Conservation (phyloP, 192 early-diverging fungal genomes). For the Spinellus fusiger region DNA sequence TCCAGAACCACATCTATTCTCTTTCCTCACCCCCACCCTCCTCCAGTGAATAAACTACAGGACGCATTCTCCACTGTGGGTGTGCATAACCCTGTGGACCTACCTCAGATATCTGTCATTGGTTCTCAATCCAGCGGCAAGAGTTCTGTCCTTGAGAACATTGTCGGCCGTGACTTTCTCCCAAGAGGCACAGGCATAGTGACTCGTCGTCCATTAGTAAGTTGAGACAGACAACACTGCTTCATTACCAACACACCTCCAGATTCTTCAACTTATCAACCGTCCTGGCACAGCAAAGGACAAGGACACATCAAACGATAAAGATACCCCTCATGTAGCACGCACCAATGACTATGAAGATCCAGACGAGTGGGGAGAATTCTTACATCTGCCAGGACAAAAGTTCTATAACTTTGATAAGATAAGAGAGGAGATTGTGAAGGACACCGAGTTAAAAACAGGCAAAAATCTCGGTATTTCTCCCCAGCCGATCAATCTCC, state of each 20-base stretch:
- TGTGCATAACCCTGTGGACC: slow-evolving; percentile 83
- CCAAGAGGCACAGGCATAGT: slow-evolving; percentile 97
- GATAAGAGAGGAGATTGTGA: slow-evolving; percentile 93
- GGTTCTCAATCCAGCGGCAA: slow-evolving; percentile 89
- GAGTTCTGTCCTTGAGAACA: slow-evolving; percentile 97
- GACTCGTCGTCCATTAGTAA: slow-evolving; percentile 89
- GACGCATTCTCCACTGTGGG: slow-evolving; percentile 89
- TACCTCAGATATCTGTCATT: slow-evolving; percentile 86
- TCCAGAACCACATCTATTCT: neutral
- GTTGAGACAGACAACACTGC: neutral
- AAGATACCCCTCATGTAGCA: slow-evolving; percentile 21
- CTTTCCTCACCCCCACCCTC: neutral
- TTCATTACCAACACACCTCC: neutral
- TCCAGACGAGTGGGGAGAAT: slow-evolving; percentile 97
- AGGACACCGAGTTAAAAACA: slow-evolving; percentile 87
- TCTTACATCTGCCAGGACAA: slow-evolving; percentile 94
- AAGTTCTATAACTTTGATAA: slow-evolving; percentile 96
- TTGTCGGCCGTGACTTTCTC: slow-evolving; percentile 98
- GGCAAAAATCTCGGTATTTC: slow-evolving; percentile 85
- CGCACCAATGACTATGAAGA: slow-evolving; percentile 43
- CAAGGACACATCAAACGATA: slow-evolving; percentile 16
- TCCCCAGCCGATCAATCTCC: slow-evolving; percentile 92
- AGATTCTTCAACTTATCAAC: slow-evolving; percentile 92
- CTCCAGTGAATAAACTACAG: slow-evolving; percentile 75
- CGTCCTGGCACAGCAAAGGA: slow-evolving; percentile 43